Percentiles rank a stretch among this genome's conserved stretches.
Conservation (phyloP, 148 eudicot species). For the Silene uniflora region DNA sequence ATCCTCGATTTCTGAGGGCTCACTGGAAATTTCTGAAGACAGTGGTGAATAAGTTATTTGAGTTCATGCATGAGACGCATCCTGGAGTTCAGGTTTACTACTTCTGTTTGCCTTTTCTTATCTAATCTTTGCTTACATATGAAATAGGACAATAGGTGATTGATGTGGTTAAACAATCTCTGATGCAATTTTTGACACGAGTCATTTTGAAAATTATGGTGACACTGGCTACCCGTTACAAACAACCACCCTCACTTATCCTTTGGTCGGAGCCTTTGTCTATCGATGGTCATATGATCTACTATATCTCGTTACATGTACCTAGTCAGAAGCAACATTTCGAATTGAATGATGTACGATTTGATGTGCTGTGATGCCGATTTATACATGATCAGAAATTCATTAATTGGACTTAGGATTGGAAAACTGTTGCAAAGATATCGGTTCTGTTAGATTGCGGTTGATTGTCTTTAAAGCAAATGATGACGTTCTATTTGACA, state of each 20-base stretch:
- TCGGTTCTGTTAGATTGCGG: background rate
- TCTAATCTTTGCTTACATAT: background rate
- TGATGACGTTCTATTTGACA: background rate
- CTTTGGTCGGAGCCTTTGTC: too few species aligned
- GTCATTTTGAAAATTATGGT: background rate
- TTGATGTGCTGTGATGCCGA: background rate
- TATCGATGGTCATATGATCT: background rate
- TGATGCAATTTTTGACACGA: background rate
- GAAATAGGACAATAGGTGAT: background rate
- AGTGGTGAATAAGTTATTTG: constrained; percentile 94
- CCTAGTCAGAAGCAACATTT: background rate
- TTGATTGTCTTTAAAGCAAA: background rate
- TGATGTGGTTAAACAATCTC: background rate
- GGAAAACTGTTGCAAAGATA: background rate
- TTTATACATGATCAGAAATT: too few species aligned
- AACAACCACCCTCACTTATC: too few species aligned
- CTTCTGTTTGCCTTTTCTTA: background rate
- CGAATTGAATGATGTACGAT: background rate
- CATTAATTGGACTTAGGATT: background rate
- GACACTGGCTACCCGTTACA: too few species aligned
- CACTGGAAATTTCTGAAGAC: constrained; percentile 99
- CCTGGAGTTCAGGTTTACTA: constrained; percentile 93
- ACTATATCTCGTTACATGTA: background rate
- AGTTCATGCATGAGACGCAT: constrained; percentile 99
- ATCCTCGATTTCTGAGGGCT: constrained; percentile 95